Evolutionary conservation across 371 early-diverging fungal species (phyloP).

Genomic region (Mortierella sp.): DNA sequence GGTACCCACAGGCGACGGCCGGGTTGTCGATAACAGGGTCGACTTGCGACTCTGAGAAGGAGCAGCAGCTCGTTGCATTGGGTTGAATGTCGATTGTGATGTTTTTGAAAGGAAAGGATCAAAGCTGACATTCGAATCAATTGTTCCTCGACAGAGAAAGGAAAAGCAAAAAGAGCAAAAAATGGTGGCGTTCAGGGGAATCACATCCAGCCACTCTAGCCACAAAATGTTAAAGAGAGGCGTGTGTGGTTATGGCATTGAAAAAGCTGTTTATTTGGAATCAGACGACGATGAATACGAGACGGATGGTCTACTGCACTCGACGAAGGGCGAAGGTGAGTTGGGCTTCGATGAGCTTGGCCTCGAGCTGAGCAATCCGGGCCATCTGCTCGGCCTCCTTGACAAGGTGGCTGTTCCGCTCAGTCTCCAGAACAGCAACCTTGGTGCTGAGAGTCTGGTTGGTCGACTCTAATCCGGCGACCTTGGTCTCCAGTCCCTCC

Average conservation of each 20-base stretch:
- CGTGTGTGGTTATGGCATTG: too few species aligned
- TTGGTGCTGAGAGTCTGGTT: conserved; percentile 74
- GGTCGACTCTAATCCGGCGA: conserved; percentile 82
- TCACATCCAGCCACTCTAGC: not conserved
- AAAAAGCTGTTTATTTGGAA: not conserved
- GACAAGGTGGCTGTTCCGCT: conserved; percentile 69
- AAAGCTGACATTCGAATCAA: not conserved
- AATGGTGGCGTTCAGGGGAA: conserved; percentile 10
- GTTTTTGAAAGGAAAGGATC: not conserved
- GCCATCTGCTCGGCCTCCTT: conserved; percentile 78
- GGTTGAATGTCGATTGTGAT: not conserved
- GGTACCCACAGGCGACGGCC: not conserved
- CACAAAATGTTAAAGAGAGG: too few species aligned
- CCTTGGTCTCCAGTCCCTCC: conserved; percentile 84
- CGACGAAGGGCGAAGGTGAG: conserved; percentile 59
- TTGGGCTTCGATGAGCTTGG: conserved; percentile 78
- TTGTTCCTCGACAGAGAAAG: not conserved
- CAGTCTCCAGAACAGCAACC: conserved; percentile 80
- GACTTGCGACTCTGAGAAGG: conserved; percentile 26
- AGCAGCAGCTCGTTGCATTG: conserved; percentile 30
- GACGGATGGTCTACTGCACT: not conserved
- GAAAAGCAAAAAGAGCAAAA: not conserved
- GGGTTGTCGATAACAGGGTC: not conserved
- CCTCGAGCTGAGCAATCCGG: conserved; percentile 76
- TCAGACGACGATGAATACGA: not conserved